A percentile compares a stretch with the other conserved stretches of the same genome.
phyloP scores from a whole-genome alignment of 1,139 yeast species.

The Pichia sp. region DNA sequence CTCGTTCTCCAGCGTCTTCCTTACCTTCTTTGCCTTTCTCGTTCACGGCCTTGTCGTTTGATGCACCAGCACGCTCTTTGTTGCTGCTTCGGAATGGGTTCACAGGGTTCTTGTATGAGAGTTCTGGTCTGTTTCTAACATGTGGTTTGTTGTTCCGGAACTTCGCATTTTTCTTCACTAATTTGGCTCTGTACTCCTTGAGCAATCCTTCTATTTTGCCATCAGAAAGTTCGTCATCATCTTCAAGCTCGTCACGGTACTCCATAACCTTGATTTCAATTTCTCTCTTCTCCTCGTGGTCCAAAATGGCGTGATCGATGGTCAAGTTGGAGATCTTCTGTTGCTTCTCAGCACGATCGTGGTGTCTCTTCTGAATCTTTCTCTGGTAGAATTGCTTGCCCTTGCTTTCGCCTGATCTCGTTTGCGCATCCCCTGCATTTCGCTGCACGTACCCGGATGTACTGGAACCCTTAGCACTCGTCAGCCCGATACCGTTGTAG shows the following conservation, averaged over 20 bases:
- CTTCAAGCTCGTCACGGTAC: constrained; percentile 55
- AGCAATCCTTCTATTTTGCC: constrained; percentile 24
- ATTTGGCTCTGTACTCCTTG: constrained; percentile 19
- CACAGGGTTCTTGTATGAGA: too few relatives aligned
- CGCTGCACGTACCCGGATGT: constrained; percentile 70
- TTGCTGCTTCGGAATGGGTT: too few relatives aligned
- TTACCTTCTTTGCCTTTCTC: too few relatives aligned
- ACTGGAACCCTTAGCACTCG: constrained; percentile 67
- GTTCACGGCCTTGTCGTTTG: too few relatives aligned
- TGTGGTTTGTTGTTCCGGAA: too few relatives aligned
- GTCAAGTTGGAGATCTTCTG: constrained; percentile 24
- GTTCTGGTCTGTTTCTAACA: too few relatives aligned
- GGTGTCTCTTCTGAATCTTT: constrained; percentile 25
- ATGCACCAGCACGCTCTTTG: too few relatives aligned
- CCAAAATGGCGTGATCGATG: constrained; percentile 38
- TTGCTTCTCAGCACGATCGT: constrained; percentile 25
- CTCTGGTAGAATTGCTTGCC: constrained; percentile 38
- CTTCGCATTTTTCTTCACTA: too few relatives aligned
- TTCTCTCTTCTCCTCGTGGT: constrained; percentile 47
- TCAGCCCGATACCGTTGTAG: constrained; percentile 65
- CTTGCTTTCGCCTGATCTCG: constrained; percentile 26
- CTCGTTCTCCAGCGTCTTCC: too few relatives aligned
- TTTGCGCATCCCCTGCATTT: constrained; percentile 38
- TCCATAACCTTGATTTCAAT: constrained; percentile 58
- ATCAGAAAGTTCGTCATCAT: constrained; percentile 31